Conservation (phyloP, 352 stramenopile genomes). For the Thalassiosira sp. region DNA sequence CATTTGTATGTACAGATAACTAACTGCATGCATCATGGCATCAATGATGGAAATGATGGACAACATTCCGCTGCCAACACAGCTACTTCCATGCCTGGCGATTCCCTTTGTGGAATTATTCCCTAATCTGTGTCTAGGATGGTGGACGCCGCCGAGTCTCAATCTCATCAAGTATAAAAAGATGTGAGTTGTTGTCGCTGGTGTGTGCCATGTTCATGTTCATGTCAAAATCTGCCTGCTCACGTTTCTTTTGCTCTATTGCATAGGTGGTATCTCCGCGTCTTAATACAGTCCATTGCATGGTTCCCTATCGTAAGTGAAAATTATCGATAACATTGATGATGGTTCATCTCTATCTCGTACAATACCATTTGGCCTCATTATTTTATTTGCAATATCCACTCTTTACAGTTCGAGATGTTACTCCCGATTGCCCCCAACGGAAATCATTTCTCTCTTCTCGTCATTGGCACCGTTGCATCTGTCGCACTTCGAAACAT, state of each 20-base stretch:
- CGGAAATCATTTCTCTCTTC: constrained; percentile 19
- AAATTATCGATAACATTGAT: no score
- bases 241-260: no score
- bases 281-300: constrained; percentile 36
- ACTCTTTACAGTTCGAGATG: constrained; percentile 47
- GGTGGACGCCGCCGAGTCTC: constrained; percentile 46
- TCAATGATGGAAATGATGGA: constrained; percentile 17
- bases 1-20: neutral
- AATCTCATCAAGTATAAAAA: constrained; percentile 46
- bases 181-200: constrained; percentile 8
- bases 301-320: constrained; percentile 43
- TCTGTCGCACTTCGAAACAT: constrained; percentile 23
- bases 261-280: constrained; percentile 34
- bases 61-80: constrained; percentile 29
- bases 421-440: constrained; percentile 33
- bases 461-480: constrained; percentile 17
- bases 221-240: no score
- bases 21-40: neutral
- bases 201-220: no score
- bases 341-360: neutral
- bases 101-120: constrained; percentile 56
- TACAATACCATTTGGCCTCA: no score
- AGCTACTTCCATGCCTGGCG: constrained; percentile 44
- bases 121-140: constrained; percentile 50
- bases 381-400: no score